Conservation (phyloP, 208 protist species). For the Phytomonas francai region DNA sequence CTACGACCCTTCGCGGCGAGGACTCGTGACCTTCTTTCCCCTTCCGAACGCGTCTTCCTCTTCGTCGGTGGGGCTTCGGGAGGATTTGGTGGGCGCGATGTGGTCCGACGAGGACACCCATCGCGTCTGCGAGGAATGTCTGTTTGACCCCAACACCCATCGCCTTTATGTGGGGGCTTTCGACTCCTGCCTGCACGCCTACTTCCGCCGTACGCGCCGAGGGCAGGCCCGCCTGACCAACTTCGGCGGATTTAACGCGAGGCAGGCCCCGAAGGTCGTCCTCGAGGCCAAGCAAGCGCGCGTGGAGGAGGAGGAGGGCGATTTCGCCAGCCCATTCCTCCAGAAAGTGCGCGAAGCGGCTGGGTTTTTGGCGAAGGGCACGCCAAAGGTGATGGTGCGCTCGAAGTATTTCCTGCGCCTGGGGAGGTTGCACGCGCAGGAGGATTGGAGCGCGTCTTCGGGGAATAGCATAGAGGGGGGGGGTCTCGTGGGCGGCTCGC, state of each 20-base stretch:
- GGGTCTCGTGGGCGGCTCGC: too few species aligned
- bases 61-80: constrained; percentile 18
- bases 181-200: constrained; percentile 35
- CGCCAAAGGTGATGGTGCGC: too few species aligned
- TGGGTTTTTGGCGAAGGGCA: constrained; percentile 22
- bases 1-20: constrained; percentile 55
- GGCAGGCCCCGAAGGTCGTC: constrained; percentile 41
- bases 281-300: too few species aligned
- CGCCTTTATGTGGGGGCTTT: constrained; percentile 41
- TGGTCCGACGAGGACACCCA: constrained; percentile 32
- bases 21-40: constrained; percentile 36
- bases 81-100: constrained; percentile 38
- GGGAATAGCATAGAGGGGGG: too few species aligned
- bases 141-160: constrained; percentile 53
- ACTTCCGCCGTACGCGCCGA: constrained; percentile 31
- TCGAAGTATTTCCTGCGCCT: background rate
- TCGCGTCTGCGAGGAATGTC: constrained; percentile 55
- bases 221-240: constrained; percentile 52
- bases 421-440: background rate
- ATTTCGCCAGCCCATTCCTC: constrained; percentile 22
- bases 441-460: too few species aligned
- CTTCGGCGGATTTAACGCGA: constrained; percentile 52
- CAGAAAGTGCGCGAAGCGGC: constrained; percentile 27
- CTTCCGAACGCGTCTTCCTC: constrained; percentile 18
- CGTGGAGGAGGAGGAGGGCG: constrained; percentile 10